Evolutionary conservation across 495 filamentous ascomycete genomes (phyloP), one percentile per base, ranked within the genome.

Genomic region (Tuber calosporum): DNA sequence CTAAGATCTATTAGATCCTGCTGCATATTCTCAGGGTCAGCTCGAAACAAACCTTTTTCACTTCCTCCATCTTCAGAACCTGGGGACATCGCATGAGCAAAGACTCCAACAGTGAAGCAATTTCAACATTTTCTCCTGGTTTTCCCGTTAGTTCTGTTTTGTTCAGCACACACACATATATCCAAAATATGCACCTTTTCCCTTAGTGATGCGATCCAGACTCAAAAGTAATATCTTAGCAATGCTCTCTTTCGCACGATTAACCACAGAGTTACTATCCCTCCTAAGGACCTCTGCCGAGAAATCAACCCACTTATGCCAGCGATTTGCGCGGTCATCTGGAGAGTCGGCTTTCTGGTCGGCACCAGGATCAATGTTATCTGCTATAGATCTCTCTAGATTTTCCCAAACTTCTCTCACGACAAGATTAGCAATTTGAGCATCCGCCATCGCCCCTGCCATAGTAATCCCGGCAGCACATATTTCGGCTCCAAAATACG

Each of bases 381-480:
- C 40, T 15, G 67, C 15, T 8, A 78, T 39, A 0, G 71, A n/a
- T 38, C 67, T 41, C 26, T 68, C 69, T 11, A 74, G 11, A 37
- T 36, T 73, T 4, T 53, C 69, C 76, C 77, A 79, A 30, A 79
- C 76, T 20, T 66, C 68, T 38, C 68, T 45, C 42, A 45, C 41
- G 15, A 79, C 48, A 38, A 74, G 68, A 9, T 69, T n/a, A 58
- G 78, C 62, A 37, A 69, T 62, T 15, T 62, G 53, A 20, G 45
- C 19, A 38, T 62, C 76, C 15, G 41, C n/a, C 39, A 67, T 58
- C 9, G 41, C 74, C 2, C 76, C 76, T 37, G 75, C 75, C 76
- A 78, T 77, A 1, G 76, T 70, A 19, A 78, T 73, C 15, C 76
- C 76, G 39, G 42, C n/a, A 19, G 70, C 76, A 11, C 76, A 78